Conservation (phyloP, 495 filamentous ascomycete species). For the Penicillium canariense region DNA sequence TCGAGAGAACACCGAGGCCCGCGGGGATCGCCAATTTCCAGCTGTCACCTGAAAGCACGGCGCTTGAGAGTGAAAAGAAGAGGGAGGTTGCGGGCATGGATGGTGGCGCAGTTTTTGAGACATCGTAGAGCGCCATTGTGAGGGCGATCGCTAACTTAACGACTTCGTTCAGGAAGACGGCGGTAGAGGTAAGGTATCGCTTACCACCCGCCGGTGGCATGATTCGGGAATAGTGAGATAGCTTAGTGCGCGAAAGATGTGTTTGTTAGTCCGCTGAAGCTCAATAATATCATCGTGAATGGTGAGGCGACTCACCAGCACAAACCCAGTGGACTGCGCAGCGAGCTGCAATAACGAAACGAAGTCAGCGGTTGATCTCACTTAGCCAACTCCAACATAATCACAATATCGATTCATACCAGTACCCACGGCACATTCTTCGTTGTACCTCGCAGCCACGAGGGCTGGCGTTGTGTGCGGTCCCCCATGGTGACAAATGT, state of each 20-base stretch:
- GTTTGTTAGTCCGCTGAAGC: conserved; percentile 14
- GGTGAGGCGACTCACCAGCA: conserved; percentile 34
- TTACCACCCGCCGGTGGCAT: conserved; percentile 82
- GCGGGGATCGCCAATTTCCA: conserved; percentile 96
- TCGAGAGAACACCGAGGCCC: conserved; percentile 83
- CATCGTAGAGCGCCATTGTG: conserved; percentile 84
- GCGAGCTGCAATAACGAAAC: conserved; percentile 30
- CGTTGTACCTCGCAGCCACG: conserved; percentile 63
- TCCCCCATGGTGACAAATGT: conserved; percentile 36
- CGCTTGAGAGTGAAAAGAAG: conserved; percentile 71
- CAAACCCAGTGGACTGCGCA: conserved; percentile 40
- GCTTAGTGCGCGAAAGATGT: conserved; percentile 37
- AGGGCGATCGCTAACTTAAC: conserved; percentile 84
- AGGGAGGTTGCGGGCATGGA: conserved; percentile 76
- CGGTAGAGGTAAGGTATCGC: conserved; percentile 89
- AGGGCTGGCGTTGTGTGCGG: conserved; percentile 33
- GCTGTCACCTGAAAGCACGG: conserved; percentile 87
- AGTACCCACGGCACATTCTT: conserved; percentile 77
- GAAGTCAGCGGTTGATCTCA: conserved; percentile 18
- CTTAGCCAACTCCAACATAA: background rate
- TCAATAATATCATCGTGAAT: background rate
- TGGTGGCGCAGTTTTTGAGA: conserved; percentile 68
- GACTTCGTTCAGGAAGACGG: conserved; percentile 90
- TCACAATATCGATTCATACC: conserved; percentile 45
- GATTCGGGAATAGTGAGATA: conserved; percentile 89